Evolutionary conservation across 73 alveolate species (phyloP), one percentile per base, ranked within the genome.

Genomic region (Effrenium voratum): DNA sequence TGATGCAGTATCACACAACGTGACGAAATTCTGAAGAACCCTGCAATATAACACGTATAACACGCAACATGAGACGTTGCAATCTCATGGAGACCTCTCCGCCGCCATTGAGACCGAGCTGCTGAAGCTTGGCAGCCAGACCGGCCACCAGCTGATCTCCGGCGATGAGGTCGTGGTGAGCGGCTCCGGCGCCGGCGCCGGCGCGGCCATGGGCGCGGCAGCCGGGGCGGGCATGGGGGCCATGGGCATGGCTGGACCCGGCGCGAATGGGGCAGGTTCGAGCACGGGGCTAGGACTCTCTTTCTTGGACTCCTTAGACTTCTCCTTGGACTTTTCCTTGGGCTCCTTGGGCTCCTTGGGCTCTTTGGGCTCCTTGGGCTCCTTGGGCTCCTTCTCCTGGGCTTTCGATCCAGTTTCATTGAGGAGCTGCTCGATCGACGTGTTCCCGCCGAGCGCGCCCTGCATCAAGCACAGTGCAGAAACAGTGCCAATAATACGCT

Each of bases 191-290:
- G 97, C 87, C 5, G 97, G 97, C 6, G 97, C 97, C 41, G 97
- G 87, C 16, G 97, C 97, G n/a, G 97, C 87, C 10, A 87, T 87
- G 32, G 97, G 87, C n/a, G 75, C 43, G 2, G 95, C 85, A 10
- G 95, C 85, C 5, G 95, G 72, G 5, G 95, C 95, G 2, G 84
- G 85, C 1, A 73, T 47, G 2, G 91, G 49, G 12, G 38, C 38
- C 32, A 73, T 72, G 13, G 76, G 70, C 28, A 80, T 40, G 2
- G 44, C 91, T 2, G 70, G 92, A 49, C 92, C 92, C 49, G 28
- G 52, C 75, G 52, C 50, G 28, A 49, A 72, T 34, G 92, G 92
- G 5, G 75, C 92, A 12, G 92, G 49, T 34, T 47, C 73, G 4
- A 41, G 92, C 45, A 28, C 36, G 60, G 32, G n/a, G n/a, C n/a